Base-by-base conservation (phyloP, 2,329 filamentous ascomycete genomes). In the Corinectria fuckeliana region DNA sequence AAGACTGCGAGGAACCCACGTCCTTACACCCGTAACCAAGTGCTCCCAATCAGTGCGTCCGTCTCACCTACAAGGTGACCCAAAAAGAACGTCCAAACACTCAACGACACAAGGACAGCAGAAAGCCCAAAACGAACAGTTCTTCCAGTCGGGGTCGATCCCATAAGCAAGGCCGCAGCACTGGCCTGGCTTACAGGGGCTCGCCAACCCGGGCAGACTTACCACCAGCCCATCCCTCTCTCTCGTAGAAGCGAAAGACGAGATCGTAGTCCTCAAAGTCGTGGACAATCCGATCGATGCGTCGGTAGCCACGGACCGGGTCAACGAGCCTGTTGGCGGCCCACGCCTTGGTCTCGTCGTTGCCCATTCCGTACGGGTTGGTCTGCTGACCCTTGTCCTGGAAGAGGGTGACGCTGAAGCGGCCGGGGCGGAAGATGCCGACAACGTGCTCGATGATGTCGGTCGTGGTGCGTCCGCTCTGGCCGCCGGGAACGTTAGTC, bases 251-350 rank as follows among this genome's bases (percentile, higher is more conserved):
- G 59, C 94, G 87, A 80, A 99, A 99, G 44, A 99, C 90, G 34
- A 99, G 83, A 75, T 98, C 93, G 73, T 99, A 99, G 52, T 96
- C 95, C 73, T 99, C 94, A 69, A 99, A 89, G 72, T 98, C 93
- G 76, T 99, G 95, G 50, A 99, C 92, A 66, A 99, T 97, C 54
- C 93, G 90, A 76, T 99, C 95, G 52, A 97, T 86, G 18, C 95
- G 87, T 61, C 90, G 87, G 75, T 99, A 99, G 2, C 95, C 95
- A 61, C 86, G 82, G 67, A 99, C 91, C 50, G 83, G 82, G 71
- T 98, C 93, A 80, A 93, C 90, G 11, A 84, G 76, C 23, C 79
- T 78, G 75, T 83, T 82, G 52, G 76, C 69, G 59, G 79, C 72
- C 64, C 72, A 69, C 60, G 70, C 61, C 61, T 74, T 67, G 50